Evolutionary conservation across 1,284 basidiomycete genomes (phyloP), one percentile per base, ranked within the genome.

Genomic region (Ceratobasidium sp.): DNA sequence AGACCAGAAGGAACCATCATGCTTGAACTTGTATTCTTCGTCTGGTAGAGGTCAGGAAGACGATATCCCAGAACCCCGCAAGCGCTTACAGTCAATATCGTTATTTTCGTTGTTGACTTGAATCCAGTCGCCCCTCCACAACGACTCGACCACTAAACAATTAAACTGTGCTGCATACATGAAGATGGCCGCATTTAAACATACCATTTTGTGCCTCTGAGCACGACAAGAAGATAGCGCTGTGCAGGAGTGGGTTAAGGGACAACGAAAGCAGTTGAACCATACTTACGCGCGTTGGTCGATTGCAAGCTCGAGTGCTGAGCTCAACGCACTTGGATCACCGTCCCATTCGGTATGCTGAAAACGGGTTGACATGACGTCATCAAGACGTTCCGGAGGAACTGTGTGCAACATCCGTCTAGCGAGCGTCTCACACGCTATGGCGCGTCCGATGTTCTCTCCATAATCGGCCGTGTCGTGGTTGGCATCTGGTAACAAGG

Each of bases 361-460:
- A 82, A 90, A 96, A 0, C 96, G 87, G 5, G 88, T 90, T 8
- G 91, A 90, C 89, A 96, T 91, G 77, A 95, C 87, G 2, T 84
- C 82, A 65, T 87, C 85, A 31, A 94, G 82, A 66, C 86, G 86
- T 65, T 94, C 92, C 6, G 84, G 83, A 0, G 90, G 84, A 11
- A 88, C 81, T 49, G 85, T 81, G 80, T 95, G 93, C 11, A 96
- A 86, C 65, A 96, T 89, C 74, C 90, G 86, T 65, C 95, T 88
- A 3, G 96, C 96, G 19, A 98, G 84, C 1, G 94, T 92, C 82
- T 98, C 95, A 79, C 95, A 97, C 1, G 95, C 92, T 39, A 87
- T 86, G 58, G 92, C 94, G 84, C 95, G 87, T 77, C 90, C 89
- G 48, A 88, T 79, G 78, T 95, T 95, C 83, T 98, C 96, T 74